These are phyloP conservation scores for Penicillium sp. DNA, from an alignment of 2,329 filamentous ascomycete genomes.

Conservation along the genomic window DNA sequence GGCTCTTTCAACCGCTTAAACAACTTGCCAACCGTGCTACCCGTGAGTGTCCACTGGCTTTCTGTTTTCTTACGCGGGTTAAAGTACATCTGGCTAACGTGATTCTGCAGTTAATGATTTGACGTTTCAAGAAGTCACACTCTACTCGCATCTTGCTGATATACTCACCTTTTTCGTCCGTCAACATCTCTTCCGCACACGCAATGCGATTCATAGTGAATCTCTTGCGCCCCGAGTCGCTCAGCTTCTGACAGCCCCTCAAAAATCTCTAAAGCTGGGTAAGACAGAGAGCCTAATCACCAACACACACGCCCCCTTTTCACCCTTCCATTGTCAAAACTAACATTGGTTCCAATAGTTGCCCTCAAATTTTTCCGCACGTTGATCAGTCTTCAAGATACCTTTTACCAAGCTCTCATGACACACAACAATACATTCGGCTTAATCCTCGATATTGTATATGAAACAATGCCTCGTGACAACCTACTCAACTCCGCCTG, in stretches of 20 bases:
- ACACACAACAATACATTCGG: conserved; percentile 78
- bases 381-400: conserved; percentile 80
- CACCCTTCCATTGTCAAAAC: not conserved
- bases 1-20: conserved; percentile 83
- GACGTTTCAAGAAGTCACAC: conserved; percentile 78
- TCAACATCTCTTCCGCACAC: conserved; percentile 81
- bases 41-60: conserved; percentile 40
- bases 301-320: too few species aligned
- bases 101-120: conserved; percentile 63
- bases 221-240: conserved; percentile 75
- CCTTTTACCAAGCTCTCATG: conserved; percentile 85
- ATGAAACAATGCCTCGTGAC: conserved; percentile 84
- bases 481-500: conserved; percentile 93
- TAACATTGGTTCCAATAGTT: conserved; percentile 51
- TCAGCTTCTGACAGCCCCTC: conserved; percentile 76
- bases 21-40: conserved; percentile 68
- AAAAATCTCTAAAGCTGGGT: conserved; percentile 93
- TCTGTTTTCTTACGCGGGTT: not conserved
- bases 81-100: not conserved
- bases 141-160: conserved; percentile 89
- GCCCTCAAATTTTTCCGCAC: conserved; percentile 93
- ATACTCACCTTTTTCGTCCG: conserved; percentile 92
- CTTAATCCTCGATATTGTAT: conserved; percentile 79
- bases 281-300: conserved; percentile 35
- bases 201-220: conserved; percentile 81